These are phyloP conservation scores for Fusarium pininemorale DNA, from an alignment of 2,329 filamentous ascomycete species.

Conservation along the genomic window DNA sequence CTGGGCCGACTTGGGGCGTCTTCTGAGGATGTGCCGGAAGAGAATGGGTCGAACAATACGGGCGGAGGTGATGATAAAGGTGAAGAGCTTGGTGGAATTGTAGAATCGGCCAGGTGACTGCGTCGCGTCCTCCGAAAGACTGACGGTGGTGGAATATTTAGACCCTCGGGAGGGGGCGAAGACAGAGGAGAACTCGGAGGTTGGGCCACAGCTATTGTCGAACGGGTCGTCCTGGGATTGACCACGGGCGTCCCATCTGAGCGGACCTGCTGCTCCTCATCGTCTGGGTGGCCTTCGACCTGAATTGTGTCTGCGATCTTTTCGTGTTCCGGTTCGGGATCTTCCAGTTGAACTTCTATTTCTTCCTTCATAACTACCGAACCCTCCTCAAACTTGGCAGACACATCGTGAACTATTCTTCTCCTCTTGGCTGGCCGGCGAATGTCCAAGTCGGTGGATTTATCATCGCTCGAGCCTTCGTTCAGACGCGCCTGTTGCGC, in stretches of 20 bases:
- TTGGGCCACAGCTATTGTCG: slow-evolving; percentile 32
- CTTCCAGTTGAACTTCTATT: slow-evolving; percentile 36
- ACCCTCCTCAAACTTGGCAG: slow-evolving; percentile 15
- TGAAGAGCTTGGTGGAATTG: slow-evolving; percentile 55
- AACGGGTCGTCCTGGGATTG: slow-evolving; percentile 32
- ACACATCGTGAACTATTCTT: slow-evolving; percentile 42
- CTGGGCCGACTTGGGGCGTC: slow-evolving; percentile 48
- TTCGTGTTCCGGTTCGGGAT: slow-evolving; percentile 22
- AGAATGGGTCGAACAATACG: slow-evolving; percentile 61
- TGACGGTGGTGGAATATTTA: slow-evolving; percentile 41
- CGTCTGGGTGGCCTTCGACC: slow-evolving; percentile 24
- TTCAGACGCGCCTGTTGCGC: slow-evolving; percentile 48
- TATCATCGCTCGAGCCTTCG: slow-evolving; percentile 38
- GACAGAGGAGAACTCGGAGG: slow-evolving; percentile 50
- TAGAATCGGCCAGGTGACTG: slow-evolving; percentile 34
- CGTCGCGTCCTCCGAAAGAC: slow-evolving; percentile 35
- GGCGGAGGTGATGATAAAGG: slow-evolving; percentile 67
- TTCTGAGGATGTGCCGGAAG: slow-evolving; percentile 49
- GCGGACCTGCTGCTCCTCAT: slow-evolving; percentile 16
- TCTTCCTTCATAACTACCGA: slow-evolving; percentile 31
- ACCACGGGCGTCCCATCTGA: slow-evolving; percentile 14
- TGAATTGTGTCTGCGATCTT: slow-evolving; percentile 31
- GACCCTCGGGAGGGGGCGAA: slow-evolving; percentile 49
- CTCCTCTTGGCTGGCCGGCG: slow-evolving; percentile 47
- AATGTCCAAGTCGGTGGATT: slow-evolving; percentile 25